phyloP scores from a whole-genome alignment of 2,329 filamentous ascomycete species.

The Aspergillus sclerotialis region DNA sequence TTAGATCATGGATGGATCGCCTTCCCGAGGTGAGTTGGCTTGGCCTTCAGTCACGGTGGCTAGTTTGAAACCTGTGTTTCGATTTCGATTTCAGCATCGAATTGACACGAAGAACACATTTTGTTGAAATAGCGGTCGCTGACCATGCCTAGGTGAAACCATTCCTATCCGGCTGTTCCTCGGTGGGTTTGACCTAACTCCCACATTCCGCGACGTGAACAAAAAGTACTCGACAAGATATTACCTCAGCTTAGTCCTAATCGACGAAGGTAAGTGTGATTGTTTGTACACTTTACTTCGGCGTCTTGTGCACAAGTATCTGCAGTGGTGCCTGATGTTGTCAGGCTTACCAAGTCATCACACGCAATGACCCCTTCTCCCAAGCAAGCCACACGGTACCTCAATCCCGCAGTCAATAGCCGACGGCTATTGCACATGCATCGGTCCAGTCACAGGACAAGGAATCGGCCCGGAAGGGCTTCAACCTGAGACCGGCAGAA shows the following conservation, averaged over 20 bases:
- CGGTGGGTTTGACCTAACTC: conserved; percentile 93
- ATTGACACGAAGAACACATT: no score
- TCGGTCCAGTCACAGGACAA: no score
- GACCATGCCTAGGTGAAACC: conserved; percentile 57
- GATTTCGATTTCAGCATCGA: background rate
- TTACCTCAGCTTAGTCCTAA: conserved; percentile 91
- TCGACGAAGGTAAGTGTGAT: conserved; percentile 69
- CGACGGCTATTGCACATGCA: conserved; percentile 26
- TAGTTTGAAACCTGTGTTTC: background rate
- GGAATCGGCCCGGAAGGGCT: conserved; percentile 17
- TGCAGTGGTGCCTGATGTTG: conserved; percentile 10
- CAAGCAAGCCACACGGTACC: conserved; percentile 2
- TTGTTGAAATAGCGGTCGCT: conserved; percentile 9
- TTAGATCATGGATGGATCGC: conserved; percentile 98
- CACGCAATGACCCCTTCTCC: background rate
- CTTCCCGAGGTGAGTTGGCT: conserved; percentile 69
- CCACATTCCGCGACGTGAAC: conserved; percentile 98
- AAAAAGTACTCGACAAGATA: conserved; percentile 99
- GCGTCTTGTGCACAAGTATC: no score
- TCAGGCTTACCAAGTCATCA: conserved; percentile 1
- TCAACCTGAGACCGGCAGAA: no score
- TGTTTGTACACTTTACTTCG: conserved; percentile 2
- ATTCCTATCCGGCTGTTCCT: conserved; percentile 97
- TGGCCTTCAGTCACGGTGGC: background rate
- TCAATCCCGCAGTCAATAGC: conserved; percentile 22